A percentile compares a stretch with the other conserved stretches of the same genome.
Conservation (phyloP, 2,329 filamentous ascomycete species). For the Colletotrichum sp. region DNA sequence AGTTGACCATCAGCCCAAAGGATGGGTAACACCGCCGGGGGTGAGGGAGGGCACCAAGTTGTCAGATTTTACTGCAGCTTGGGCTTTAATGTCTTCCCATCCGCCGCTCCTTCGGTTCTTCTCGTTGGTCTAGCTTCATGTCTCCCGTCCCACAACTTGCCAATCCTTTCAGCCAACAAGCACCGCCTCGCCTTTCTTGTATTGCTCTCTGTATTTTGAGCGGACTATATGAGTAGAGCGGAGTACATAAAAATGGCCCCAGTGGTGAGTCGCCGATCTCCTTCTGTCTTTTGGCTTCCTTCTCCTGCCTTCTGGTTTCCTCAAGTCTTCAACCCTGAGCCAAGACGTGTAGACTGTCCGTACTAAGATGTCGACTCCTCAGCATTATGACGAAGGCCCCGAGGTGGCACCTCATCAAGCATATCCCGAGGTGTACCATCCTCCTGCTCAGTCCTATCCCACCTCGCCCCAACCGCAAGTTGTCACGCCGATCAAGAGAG, state of each 20-base stretch:
- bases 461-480: not conserved
- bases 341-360: not conserved
- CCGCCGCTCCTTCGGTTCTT: not conserved
- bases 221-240: not conserved
- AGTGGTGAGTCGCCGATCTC: not conserved
- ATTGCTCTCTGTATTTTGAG: not conserved
- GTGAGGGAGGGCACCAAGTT: not conserved
- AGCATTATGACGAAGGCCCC: slow-evolving; percentile 20
- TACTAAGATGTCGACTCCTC: not conserved
- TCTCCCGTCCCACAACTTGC: not conserved
- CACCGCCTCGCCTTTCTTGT: not conserved
- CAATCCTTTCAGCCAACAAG: not conserved
- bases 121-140: not conserved
- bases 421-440: slow-evolving; percentile 16
- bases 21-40: slow-evolving; percentile 2
- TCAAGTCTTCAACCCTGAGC: not conserved
- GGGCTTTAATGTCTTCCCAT: not conserved
- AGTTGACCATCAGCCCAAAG: slow-evolving; percentile 2
- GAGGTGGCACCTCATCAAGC: slow-evolving; percentile 14
- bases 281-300: not conserved
- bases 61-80: not conserved
- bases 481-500: slow-evolving; percentile 6
- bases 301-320: not conserved
- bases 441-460: not conserved
- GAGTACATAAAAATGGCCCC: slow-evolving; percentile 15